Conservation (phyloP, 805 yeast species). For the Ogataea thermomethanolica region DNA sequence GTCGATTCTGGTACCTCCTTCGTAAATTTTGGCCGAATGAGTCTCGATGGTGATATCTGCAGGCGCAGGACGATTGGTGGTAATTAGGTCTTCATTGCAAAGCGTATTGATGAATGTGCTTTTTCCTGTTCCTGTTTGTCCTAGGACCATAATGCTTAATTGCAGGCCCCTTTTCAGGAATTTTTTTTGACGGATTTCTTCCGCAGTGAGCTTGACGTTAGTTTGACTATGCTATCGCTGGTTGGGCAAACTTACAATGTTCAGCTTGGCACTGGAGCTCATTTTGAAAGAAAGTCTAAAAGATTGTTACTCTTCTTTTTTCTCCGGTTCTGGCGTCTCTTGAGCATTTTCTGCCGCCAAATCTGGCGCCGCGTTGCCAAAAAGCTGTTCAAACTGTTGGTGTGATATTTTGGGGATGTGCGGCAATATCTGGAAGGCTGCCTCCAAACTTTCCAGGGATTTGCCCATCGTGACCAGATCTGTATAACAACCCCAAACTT, state of each 20-base stretch:
- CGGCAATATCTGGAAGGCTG: slow-evolving; percentile 24
- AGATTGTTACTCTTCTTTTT: slow-evolving; percentile 3
- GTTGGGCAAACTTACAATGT: slow-evolving; percentile 16
- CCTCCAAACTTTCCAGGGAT: slow-evolving; percentile 19
- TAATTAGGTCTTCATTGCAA: slow-evolving; percentile 51
- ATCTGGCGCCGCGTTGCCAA: slow-evolving; percentile 6
- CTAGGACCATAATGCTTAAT: slow-evolving; percentile 46
- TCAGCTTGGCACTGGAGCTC: slow-evolving; percentile 22
- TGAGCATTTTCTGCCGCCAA: slow-evolving; percentile 4
- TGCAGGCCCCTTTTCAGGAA: slow-evolving; percentile 50
- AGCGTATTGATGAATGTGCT: slow-evolving; percentile 77
- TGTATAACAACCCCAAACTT: slow-evolving; percentile 25
- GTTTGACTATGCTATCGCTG: not conserved
- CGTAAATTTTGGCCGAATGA: slow-evolving; percentile 34
- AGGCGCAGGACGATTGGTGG: slow-evolving; percentile 38
- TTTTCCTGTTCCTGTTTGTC: slow-evolving; percentile 68
- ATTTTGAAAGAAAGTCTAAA: slow-evolving; percentile 9
- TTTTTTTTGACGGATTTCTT: slow-evolving; percentile 39
- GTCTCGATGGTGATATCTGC: slow-evolving; percentile 30
- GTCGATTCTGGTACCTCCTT: slow-evolving; percentile 49
- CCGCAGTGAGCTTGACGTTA: slow-evolving; percentile 28
- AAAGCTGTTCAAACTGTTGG: slow-evolving; percentile 17
- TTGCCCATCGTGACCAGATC: slow-evolving; percentile 20
- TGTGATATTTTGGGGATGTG: slow-evolving; percentile 20
- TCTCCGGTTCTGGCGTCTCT: slow-evolving; percentile 1